Conservation (phyloP, 176 grass and related monocot genomes). For the Eleusine indica region DNA sequence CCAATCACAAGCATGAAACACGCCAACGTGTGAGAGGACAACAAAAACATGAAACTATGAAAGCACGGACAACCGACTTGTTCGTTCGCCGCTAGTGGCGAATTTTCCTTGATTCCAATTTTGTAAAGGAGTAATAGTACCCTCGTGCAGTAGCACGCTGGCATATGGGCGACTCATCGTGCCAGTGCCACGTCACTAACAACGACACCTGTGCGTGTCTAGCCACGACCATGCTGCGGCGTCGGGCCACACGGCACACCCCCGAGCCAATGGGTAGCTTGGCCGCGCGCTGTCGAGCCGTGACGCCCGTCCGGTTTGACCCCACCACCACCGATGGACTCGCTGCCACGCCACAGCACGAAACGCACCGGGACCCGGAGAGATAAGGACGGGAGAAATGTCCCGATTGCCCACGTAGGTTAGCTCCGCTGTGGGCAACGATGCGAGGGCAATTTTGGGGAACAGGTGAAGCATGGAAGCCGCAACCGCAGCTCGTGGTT, state of each 20-base stretch:
- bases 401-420: not conserved
- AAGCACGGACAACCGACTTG: not conserved
- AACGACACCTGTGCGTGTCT: not conserved
- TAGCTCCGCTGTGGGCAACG: not conserved
- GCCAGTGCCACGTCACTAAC: too few relatives aligned
- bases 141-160: not conserved
- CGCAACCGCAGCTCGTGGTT: constrained; percentile 5
- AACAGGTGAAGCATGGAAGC: not conserved
- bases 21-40: not conserved
- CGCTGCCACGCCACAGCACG: not conserved
- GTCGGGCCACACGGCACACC: not conserved
- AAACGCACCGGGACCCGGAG: too few relatives aligned
- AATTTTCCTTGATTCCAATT: not conserved
- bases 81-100: not conserved
- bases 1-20: constrained; percentile 30
- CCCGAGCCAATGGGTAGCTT: not conserved
- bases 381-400: constrained; percentile 13
- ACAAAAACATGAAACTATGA: not conserved
- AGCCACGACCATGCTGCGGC: not conserved
- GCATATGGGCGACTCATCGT: not conserved
- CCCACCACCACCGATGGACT: not conserved
- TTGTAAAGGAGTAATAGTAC: not conserved
- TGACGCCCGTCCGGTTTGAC: not conserved
- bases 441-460: constrained; percentile 9
- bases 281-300: not conserved